Evolutionary conservation across 2,329 filamentous ascomycete species (phyloP).

Genomic region (Neonectria punicea): DNA sequence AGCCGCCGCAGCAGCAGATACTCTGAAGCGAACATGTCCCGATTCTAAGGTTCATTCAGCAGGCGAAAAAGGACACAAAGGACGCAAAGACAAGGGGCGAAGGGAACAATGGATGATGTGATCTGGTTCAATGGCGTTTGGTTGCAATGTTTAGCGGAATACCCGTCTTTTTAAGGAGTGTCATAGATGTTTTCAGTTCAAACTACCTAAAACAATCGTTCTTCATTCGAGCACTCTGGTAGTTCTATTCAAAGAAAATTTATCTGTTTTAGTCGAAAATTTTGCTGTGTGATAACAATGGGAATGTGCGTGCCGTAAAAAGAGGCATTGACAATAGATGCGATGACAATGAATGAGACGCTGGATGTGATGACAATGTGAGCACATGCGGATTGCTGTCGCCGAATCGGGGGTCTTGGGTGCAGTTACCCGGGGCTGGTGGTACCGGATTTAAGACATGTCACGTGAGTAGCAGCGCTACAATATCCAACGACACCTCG

Average conservation of each 20-base stretch:
- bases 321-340: not conserved
- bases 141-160: slow-evolving; percentile 32
- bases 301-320: not conserved
- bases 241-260: not conserved
- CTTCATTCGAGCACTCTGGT: not conserved
- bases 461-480: slow-evolving; percentile 26
- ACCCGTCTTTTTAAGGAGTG: slow-evolving; percentile 31
- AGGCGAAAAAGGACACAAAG: not conserved
- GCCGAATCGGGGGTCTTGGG: not conserved
- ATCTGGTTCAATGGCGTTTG: slow-evolving; percentile 28
- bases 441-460: slow-evolving; percentile 14
- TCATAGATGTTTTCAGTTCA: slow-evolving; percentile 19
- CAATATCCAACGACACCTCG: slow-evolving; percentile 21
- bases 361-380: not conserved
- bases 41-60: slow-evolving; percentile 51
- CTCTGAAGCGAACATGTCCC: slow-evolving; percentile 61
- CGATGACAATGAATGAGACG: too few species aligned
- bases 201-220: slow-evolving; percentile 4
- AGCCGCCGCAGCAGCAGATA: slow-evolving; percentile 56
- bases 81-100: not conserved
- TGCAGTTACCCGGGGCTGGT: not conserved
- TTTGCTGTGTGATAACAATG: not conserved
- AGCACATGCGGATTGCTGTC: not conserved
- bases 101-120: slow-evolving; percentile 19
- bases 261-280: too few species aligned